Percentiles rank a stretch among this genome's conserved stretches.
These are phyloP conservation scores for Pisolithus microcarpus DNA, from an alignment of 768 basidiomycete genomes.

Conservation along the genomic window DNA sequence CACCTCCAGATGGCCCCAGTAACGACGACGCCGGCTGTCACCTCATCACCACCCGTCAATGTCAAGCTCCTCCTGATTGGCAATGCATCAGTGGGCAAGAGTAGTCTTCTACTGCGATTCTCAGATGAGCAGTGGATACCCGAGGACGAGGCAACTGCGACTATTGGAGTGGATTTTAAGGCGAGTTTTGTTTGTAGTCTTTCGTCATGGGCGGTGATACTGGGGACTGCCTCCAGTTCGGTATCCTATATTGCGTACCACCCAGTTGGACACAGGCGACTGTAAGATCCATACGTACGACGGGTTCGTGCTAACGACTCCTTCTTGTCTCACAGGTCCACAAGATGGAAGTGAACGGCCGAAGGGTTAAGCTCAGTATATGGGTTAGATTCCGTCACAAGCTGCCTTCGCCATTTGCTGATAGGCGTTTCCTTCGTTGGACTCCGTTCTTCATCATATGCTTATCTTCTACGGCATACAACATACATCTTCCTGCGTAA, in stretches of 20 bases:
- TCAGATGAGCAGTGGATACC: conserved; percentile 94
- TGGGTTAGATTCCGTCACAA: conserved; percentile 58
- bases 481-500: no score
- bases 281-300: no score
- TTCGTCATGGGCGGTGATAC: background rate
- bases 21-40: no score
- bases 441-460: background rate
- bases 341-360: conserved; percentile 79
- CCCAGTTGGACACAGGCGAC: background rate
- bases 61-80: conserved; percentile 82
- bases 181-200: conserved; percentile 37
- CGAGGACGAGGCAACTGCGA: conserved; percentile 73
- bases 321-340: conserved; percentile 53
- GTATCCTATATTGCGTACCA: background rate
- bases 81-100: conserved; percentile 89
- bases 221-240: no score
- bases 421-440: background rate
- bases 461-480: background rate
- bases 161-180: conserved; percentile 80
- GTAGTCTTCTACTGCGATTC: conserved; percentile 86
- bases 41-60: conserved; percentile 18
- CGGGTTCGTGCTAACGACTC: conserved; percentile 1
- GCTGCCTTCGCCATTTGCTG: background rate
- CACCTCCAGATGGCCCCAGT: no score
- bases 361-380: conserved; percentile 88